A percentile compares a stretch with the other conserved stretches of the same genome.
Evolutionary conservation across 164 flowering plant genomes (phyloP).

Genomic region (Amborella trichopoda): DNA sequence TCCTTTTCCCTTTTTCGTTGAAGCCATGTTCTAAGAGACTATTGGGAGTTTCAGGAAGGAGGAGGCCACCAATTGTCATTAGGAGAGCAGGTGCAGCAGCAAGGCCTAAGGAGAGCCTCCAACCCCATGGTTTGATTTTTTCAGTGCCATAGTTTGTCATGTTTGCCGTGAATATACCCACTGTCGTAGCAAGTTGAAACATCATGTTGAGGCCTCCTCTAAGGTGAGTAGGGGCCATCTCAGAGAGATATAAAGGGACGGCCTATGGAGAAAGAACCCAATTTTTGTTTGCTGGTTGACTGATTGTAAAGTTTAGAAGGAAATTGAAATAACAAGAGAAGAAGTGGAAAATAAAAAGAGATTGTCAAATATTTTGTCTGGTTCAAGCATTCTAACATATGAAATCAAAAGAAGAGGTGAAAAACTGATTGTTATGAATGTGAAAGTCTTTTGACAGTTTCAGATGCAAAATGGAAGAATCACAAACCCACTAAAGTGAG

Average conservation of each 20-base stretch:
- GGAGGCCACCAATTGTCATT: slow-evolving; percentile 74
- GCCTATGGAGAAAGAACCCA: too few relatives aligned
- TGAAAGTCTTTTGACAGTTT: too few relatives aligned
- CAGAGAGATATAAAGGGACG: slow-evolving; percentile 76
- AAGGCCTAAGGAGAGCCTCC: slow-evolving; percentile 90
- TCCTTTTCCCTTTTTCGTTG: slow-evolving; percentile 32
- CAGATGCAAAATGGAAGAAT: too few relatives aligned
- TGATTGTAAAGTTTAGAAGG: too few relatives aligned
- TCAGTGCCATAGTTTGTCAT: slow-evolving; percentile 81
- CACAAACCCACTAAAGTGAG: too few relatives aligned
- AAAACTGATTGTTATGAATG: too few relatives aligned
- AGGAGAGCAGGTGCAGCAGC: slow-evolving; percentile 71
- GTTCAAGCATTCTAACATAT: too few relatives aligned
- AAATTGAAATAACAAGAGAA: too few relatives aligned
- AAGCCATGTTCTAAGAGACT: slow-evolving; percentile 65
- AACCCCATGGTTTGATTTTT: slow-evolving; percentile 74
- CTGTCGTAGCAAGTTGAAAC: slow-evolving; percentile 90
- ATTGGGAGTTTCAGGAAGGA: slow-evolving; percentile 91
- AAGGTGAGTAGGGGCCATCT: slow-evolving; percentile 92
- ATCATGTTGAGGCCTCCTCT: slow-evolving; percentile 87
- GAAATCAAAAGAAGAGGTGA: too few relatives aligned
- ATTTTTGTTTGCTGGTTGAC: too few relatives aligned
- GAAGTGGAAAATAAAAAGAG: too few relatives aligned
- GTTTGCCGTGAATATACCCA: slow-evolving; percentile 90
- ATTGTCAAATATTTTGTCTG: too few relatives aligned